phyloP scores from a whole-genome alignment of 495 filamentous ascomycete genomes.

The Aspergillus olivimuriae region DNA sequence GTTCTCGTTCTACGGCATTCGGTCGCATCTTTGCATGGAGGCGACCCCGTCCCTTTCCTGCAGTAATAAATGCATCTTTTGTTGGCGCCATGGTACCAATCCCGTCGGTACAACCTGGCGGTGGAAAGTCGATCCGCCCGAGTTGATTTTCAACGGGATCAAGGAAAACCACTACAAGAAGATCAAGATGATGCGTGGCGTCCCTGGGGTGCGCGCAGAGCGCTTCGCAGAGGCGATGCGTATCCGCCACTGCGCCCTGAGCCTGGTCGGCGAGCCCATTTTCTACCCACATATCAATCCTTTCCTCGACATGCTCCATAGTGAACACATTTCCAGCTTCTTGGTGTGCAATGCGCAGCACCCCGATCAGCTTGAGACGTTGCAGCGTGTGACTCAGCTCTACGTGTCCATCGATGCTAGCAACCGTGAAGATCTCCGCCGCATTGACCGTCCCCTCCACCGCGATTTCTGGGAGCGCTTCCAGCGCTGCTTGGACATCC shows the following conservation, averaged over 20 bases:
- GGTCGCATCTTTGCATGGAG: slow-evolving; percentile 96
- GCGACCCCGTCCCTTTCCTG: slow-evolving; percentile 91
- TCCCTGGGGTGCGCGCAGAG: slow-evolving; percentile 87
- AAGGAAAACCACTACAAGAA: slow-evolving; percentile 92
- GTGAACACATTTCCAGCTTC: slow-evolving; percentile 84
- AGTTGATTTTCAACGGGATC: slow-evolving; percentile 81
- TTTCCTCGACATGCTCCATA: slow-evolving; percentile 74
- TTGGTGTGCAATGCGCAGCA: slow-evolving; percentile 98
- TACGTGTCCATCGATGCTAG: slow-evolving; percentile 95
- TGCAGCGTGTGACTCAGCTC: slow-evolving; percentile 82
- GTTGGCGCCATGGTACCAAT: slow-evolving; percentile 97
- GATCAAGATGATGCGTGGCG: slow-evolving; percentile 92
- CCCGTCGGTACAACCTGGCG: slow-evolving; percentile 94
- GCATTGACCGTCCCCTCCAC: slow-evolving; percentile 87
- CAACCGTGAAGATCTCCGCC: slow-evolving; percentile 77
- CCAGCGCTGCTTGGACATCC: slow-evolving; percentile 80
- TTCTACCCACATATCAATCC: slow-evolving; percentile 98
- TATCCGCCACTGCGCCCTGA: slow-evolving; percentile 86
- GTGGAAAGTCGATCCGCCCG: slow-evolving; percentile 87
- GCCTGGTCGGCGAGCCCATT: slow-evolving; percentile 89
- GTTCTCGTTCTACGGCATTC: slow-evolving; percentile 92
- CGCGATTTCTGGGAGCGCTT: slow-evolving; percentile 98
- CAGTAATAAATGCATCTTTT: slow-evolving; percentile 98
- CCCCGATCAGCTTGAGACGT: slow-evolving; percentile 76
- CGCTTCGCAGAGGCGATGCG: slow-evolving; percentile 88